These are phyloP conservation scores for Funneliformis geosporum DNA, from an alignment of 192 early-diverging fungal species.

Conservation along the genomic window DNA sequence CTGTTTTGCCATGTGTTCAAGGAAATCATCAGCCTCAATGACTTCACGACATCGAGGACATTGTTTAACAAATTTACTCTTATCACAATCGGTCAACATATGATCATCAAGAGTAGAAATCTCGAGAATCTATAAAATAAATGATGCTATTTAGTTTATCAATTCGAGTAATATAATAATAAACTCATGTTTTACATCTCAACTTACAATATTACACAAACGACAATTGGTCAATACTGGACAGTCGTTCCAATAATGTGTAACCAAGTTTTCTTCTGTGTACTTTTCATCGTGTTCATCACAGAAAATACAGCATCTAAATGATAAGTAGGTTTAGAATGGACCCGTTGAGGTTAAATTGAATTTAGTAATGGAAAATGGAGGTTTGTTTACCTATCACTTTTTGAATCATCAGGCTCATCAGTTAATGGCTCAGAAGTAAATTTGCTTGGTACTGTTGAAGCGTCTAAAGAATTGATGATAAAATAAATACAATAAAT, in stretches of 20 bases:
- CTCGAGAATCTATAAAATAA: slow-evolving; percentile 64
- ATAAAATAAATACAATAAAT: no score
- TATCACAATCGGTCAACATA: slow-evolving; percentile 67
- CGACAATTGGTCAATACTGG: slow-evolving; percentile 71
- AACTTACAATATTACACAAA: slow-evolving; percentile 66
- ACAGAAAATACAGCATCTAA: slow-evolving; percentile 74
- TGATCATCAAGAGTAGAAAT: slow-evolving; percentile 66
- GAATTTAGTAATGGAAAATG: not conserved
- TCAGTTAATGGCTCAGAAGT: not conserved
- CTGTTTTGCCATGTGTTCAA: slow-evolving; percentile 51
- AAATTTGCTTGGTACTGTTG: not conserved
- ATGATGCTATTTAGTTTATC: not conserved
- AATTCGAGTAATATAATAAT: not conserved
- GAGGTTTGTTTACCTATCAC: slow-evolving; percentile 2
- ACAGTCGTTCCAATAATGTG: slow-evolving; percentile 80
- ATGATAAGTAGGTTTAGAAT: not conserved
- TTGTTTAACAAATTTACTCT: slow-evolving; percentile 54
- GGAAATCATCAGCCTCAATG: slow-evolving; percentile 52
- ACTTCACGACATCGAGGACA: slow-evolving; percentile 66
- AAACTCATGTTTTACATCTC: not conserved
- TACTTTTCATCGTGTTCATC: slow-evolving; percentile 62
- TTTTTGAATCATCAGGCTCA: slow-evolving; percentile 3
- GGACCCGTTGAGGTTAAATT: not conserved
- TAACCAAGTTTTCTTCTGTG: slow-evolving; percentile 68
- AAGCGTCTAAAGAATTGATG: no score